Conservation (phyloP, 805 yeast species). For the Spathaspora arborariae region DNA sequence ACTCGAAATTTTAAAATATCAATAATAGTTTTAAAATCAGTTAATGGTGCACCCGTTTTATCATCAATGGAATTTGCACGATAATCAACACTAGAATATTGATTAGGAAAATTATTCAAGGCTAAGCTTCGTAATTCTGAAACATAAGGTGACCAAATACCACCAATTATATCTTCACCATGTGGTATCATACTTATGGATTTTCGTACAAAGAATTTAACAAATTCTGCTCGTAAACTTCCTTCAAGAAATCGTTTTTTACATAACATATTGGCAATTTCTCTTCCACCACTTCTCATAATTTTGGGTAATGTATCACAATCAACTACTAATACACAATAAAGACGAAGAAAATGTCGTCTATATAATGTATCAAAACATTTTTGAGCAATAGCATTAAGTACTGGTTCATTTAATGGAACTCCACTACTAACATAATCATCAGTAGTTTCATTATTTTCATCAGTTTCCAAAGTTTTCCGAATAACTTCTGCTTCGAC, state of each 20-base stretch:
- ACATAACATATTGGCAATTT: conserved; percentile 87
- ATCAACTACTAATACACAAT: conserved; percentile 77
- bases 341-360: conserved; percentile 69
- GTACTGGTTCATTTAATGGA: conserved; percentile 40
- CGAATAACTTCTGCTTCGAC: conserved; percentile 62
- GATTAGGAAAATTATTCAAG: conserved; percentile 63
- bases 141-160: conserved; percentile 78
- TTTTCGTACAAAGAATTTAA: conserved; percentile 68
- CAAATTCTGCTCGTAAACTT: conserved; percentile 69
- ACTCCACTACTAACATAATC: conserved; percentile 28
- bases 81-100: conserved; percentile 77
- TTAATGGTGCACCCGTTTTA: conserved; percentile 67
- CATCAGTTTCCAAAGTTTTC: conserved; percentile 26
- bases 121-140: conserved; percentile 62
- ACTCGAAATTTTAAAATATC: conserved; percentile 81
- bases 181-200: conserved; percentile 64
- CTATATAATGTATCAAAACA: conserved; percentile 41
- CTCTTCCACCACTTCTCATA: conserved; percentile 78
- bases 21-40: conserved; percentile 66
- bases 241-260: conserved; percentile 77
- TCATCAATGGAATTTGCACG: conserved; percentile 75
- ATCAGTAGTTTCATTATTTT: conserved; percentile 9
- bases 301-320: conserved; percentile 83
- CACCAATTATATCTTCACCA: conserved; percentile 75
- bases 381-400: conserved; percentile 40